Evolutionary conservation across 345 rosid genomes (phyloP), one percentile per base, ranked within the genome.

Genomic region (Hibiscus tridactylites): DNA sequence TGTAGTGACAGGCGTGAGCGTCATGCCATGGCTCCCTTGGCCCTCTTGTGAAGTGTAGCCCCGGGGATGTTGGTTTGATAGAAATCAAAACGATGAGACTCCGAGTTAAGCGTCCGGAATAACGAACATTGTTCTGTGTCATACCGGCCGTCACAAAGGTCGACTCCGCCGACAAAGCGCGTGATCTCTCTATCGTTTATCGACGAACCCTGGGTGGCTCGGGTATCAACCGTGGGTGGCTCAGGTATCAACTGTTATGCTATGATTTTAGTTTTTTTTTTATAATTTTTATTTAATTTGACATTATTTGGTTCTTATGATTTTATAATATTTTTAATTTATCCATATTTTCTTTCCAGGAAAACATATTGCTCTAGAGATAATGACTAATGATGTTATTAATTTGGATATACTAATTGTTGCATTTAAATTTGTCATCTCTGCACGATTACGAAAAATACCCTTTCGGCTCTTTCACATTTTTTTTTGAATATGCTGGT

Each of bases 21-120:
- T 94, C 97, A 31, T 94, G 98, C 98, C 98, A 91, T 1, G 97
- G 98, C 74, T 82, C 92, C 74, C 97, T 84, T 0, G 98, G 98
- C 56, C 98, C 97, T 8, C 98, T 65, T 88, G 16, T 78, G 83
- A 33, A 86, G 82, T 24, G 81, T 82, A 44, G 96, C 94, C 56
- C 96, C 91, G 0, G 84, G 65, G 1, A 93, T 79, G 65, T 74
- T 91, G 10, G 88, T 86, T 75, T 93, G 97, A 61, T 93, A 91
- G 76, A 88, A 93, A 72, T 88, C 95, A 16, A 28, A 47, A 12
- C 59, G 71, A 68, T 85, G 87, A 11, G 86, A 75, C 0, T 71
- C 82, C 12, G 65, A 76, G 26, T 83, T 83, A 1, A 93, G 88
- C 11, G 87, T 83, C 1, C 54, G 87, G 58, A 93, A 93, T 81